Evolutionary conservation across 2,329 filamentous ascomycete species (phyloP), one percentile per base, ranked within the genome.

Genomic region (Aspergillus transmontanensis): DNA sequence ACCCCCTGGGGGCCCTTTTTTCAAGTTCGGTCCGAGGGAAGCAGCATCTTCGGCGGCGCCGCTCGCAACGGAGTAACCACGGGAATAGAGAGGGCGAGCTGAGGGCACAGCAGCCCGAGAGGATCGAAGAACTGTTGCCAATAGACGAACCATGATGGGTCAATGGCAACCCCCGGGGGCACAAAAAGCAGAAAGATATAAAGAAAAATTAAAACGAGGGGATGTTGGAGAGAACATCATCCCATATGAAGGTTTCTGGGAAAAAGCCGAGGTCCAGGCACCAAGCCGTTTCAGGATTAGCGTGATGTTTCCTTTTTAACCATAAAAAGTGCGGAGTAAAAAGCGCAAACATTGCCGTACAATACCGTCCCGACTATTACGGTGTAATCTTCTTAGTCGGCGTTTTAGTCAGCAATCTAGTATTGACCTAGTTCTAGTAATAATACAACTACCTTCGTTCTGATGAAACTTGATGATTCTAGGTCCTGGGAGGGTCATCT

Each of bases 91-190:
- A 14, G 46, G 32, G 23, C 61, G 60, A n/a, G 63, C 21, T 16
- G 43, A 57, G 28, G 57, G 59, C 6, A 45, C 28, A 36, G 63
- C 28, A n/a, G 43, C 36, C 51, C 57, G 66, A 19, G 54, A 53
- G 16, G 62, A 60, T 16, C 61, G 66, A 26, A 65, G 21, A 28
- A 66, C n/a, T 1, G 57, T 53, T 45, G 58, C 48, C 26, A 67
- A 57, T 41, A 68, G 58, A 14, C 59, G 61, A 48, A 43, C 28
- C 68, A 69, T 68, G 39, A 23, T 60, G 43, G 19, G 28, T 51
- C 48, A 51, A 51, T 51, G 48, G 48, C 48, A 51, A 12, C 48
- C 19, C 11, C 28, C 48, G 21, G 10, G 28, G 28, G 23, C 23
- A 28, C 10, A 32, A 19, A 4, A 51, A 21, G 28, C 9, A 32